Evolutionary conservation across 306 rosid genomes (phyloP), one percentile per base, ranked within the genome.

Genomic region (Lotus japonicus): DNA sequence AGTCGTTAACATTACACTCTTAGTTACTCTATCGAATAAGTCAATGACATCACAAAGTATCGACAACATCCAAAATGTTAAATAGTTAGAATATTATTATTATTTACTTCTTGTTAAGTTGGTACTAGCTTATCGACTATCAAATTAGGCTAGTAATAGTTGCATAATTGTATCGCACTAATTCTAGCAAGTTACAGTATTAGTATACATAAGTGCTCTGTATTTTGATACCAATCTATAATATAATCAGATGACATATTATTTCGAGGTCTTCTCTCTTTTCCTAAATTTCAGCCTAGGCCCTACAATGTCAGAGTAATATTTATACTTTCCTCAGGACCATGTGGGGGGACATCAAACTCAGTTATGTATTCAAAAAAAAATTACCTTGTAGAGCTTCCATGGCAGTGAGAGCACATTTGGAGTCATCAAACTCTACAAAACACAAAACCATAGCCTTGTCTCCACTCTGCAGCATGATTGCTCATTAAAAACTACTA

Each of bases 401-500:
- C 90, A 88, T 58, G 14, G 92, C 97, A 50, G 88, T 84, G 64
- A 67, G 77, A 61, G 97, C 92, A 77, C 83, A 79, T 31, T 76
- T 81, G 38, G 88, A 15, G 57, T 83, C 92, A 51, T 14, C 19
- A 38, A 90, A 90, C 79, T 88, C 95, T 52, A 90, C 97, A 71
- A 90, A 90, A 80, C 95, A 90, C 70, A 90, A 76, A 42, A 81
- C 84, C 77, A 43, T 48, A 57, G 92, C 89, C 80, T 81, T 84
- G 82, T 86, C 95, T 80, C 95, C 92, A 68, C 77, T 79, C 97
- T 90, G 90, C 84, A 77, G 55, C 31, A 54, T 58, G 51, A 11
- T 57, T 39, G 50, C 63, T 63, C 57, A 56, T 51, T 64, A 71
- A 61, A 67, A 66, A 74, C 62, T 38, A 41, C 53, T 54, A 57